Percentiles rank a stretch among this genome's conserved stretches.
These are phyloP conservation scores for Fusarium lateritium DNA, from an alignment of 2,329 filamentous ascomycete genomes.

Conservation along the genomic window DNA sequence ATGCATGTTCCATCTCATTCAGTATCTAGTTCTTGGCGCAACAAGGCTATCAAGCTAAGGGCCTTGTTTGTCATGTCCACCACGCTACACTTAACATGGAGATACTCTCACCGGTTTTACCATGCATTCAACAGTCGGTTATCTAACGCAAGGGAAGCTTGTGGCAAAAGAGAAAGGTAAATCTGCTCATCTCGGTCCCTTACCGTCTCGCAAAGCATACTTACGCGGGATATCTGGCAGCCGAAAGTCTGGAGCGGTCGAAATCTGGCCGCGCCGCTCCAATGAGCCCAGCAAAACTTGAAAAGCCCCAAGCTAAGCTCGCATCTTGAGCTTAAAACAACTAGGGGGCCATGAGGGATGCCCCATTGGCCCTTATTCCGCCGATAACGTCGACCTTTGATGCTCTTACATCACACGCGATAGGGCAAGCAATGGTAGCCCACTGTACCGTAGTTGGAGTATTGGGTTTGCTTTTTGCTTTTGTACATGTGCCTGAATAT, in stretches of 20 bases:
- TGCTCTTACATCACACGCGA: constrained; percentile 17
- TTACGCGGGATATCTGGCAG: constrained; percentile 20
- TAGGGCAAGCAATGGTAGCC: constrained; percentile 5
- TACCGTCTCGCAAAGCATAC: constrained; percentile 9
- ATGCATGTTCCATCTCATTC: constrained; percentile 29
- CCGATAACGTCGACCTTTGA: constrained; percentile 6
- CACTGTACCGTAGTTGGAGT: neutral
- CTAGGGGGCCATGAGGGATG: constrained; percentile 14
- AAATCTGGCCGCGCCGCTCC: constrained; percentile 31
- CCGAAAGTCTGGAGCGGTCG: constrained; percentile 45
- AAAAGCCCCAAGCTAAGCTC: constrained; percentile 33
- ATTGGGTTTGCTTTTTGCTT: constrained; percentile 7
- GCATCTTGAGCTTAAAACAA: constrained; percentile 24
- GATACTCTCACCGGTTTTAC: constrained; percentile 5
- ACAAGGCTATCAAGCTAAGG: constrained; percentile 14
- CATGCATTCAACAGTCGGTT: neutral
- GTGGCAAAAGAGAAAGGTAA: constrained; percentile 17
- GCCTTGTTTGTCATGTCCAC: constrained; percentile 22
- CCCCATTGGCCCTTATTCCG: constrained; percentile 24
- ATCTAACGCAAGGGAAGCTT: constrained; percentile 6
- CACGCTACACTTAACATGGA: constrained; percentile 23
- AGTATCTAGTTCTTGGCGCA: constrained; percentile 12
- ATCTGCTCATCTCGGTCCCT: constrained; percentile 19
- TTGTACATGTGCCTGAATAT: constrained; percentile 36
- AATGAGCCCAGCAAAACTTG: constrained; percentile 29